Conservation (phyloP, 140 eudicot species). For the Senecio squalidus region DNA sequence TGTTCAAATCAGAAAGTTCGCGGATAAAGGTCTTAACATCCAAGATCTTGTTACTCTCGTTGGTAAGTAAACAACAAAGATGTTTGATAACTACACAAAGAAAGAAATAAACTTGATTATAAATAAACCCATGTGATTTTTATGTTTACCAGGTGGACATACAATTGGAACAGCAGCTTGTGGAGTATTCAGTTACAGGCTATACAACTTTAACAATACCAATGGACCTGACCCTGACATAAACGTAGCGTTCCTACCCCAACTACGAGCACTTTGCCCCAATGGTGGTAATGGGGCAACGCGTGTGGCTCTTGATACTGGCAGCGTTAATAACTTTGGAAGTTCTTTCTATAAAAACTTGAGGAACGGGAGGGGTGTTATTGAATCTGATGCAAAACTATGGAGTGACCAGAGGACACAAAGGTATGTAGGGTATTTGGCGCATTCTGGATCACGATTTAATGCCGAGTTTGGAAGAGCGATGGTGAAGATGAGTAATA, state of each 20-base stretch:
- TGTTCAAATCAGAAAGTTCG: conserved; percentile 45
- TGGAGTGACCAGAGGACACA: conserved; percentile 47
- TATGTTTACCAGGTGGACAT: conserved; percentile 47
- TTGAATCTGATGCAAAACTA: conserved; percentile 57
- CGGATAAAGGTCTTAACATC: conserved; percentile 32
- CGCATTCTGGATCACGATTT: conserved; percentile 34
- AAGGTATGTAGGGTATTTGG: conserved; percentile 21
- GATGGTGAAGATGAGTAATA: conserved; percentile 59
- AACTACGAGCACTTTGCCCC: conserved; percentile 48
- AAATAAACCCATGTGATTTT: not conserved
- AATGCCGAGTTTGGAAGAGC: conserved; percentile 42
- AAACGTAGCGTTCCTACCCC: conserved; percentile 38
- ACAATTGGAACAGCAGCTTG: conserved; percentile 66
- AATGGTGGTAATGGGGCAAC: conserved; percentile 14
- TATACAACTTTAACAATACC: conserved; percentile 45
- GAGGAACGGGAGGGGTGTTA: conserved; percentile 45
- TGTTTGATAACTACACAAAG: too few species aligned
- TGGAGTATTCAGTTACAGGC: conserved; percentile 41
- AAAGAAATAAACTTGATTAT: too few species aligned
- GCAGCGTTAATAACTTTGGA: conserved; percentile 44
- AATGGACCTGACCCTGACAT: conserved; percentile 51
- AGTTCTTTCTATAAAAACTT: conserved; percentile 36
- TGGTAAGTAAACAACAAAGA: conserved; percentile 37
- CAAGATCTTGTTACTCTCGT: conserved; percentile 50
- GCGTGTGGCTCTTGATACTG: conserved; percentile 47